Evolutionary conservation across 768 basidiomycete genomes (phyloP), one percentile per base, ranked within the genome.

Genomic region (Lactifluus hygrophoroides): DNA sequence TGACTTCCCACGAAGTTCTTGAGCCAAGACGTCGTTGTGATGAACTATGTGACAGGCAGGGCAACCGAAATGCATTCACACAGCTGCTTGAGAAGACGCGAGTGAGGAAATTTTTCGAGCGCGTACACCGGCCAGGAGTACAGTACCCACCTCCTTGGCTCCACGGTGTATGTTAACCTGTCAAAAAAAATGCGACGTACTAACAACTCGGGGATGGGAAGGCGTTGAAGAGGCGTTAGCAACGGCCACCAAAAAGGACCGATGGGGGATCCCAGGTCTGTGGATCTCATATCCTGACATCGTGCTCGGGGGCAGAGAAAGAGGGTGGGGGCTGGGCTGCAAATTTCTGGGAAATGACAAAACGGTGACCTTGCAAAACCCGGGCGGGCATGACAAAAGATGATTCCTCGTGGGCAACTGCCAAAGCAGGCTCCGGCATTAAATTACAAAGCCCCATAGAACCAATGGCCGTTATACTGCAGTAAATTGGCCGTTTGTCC

Each of bases 111-210:
- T 16, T n/a, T 48, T 45, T 35, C 34, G 3, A 51, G 34, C 11
- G 42, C 32, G 48, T 44, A 50, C 25, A 28, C 45, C 48, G 48
- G 53, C 28, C 17, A 38, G 17, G 23, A 37, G 47, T 28, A 44
- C 16, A 23, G 46, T 16, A n/a, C 48, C 42, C 14, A 5, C 35
- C 5, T 10, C 4, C 27, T 9, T 54, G 54, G 49, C 44, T 40
- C 53, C 43, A 51, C 42, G 59, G 49, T n/a, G 28, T 27, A 27
- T 40, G 25, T 60, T 56, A 50, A 51, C 23, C 35, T 57, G 49
- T 44, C 49, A 49, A 40, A n/a, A 32, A 43, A 43, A 40, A 25
- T 14, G 38, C 42, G 17, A 30, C 21, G 28, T 37, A 13, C 45
- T 45, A 34, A 43, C 47, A 38, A 32, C 38, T 38, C 38, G 19